Conservation (phyloP, 2,329 filamentous ascomycete genomes). For the Epichloe elymi region DNA sequence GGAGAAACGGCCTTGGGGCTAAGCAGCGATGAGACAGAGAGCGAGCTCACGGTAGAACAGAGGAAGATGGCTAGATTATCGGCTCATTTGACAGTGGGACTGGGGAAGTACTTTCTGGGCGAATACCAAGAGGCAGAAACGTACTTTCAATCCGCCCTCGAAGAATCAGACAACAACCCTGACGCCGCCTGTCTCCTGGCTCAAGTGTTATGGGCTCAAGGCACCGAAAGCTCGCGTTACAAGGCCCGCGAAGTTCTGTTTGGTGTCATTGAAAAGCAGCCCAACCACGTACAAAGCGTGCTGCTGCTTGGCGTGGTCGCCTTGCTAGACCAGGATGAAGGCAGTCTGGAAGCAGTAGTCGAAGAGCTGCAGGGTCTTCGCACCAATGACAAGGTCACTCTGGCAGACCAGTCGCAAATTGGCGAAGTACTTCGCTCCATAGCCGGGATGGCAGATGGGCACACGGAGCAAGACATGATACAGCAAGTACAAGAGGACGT, state of each 20-base stretch:
- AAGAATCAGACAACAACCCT: slow-evolving; percentile 62
- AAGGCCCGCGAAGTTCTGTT: slow-evolving; percentile 72
- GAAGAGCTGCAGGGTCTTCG: slow-evolving; percentile 64
- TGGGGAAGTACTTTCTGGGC: slow-evolving; percentile 63
- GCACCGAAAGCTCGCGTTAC: slow-evolving; percentile 57
- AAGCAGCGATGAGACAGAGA: slow-evolving; percentile 56
- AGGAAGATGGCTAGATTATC: slow-evolving; percentile 64
- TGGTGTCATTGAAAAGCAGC: slow-evolving; percentile 58
- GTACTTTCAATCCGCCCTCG: slow-evolving; percentile 68
- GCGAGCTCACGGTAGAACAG: slow-evolving; percentile 50
- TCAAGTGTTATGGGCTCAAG: slow-evolving; percentile 88
- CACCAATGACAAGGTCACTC: slow-evolving; percentile 49
- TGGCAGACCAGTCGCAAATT: slow-evolving; percentile 53
- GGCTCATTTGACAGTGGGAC: slow-evolving; percentile 70
- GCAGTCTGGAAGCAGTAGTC: slow-evolving; percentile 67
- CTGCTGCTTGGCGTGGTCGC: slow-evolving; percentile 76
- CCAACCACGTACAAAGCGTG: slow-evolving; percentile 66
- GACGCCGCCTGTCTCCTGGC: slow-evolving; percentile 80
- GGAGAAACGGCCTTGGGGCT: slow-evolving; percentile 72
- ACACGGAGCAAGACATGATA: slow-evolving; percentile 36
- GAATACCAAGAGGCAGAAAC: slow-evolving; percentile 56
- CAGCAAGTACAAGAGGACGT: slow-evolving; percentile 62
- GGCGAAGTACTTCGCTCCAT: slow-evolving; percentile 66
- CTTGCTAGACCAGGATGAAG: slow-evolving; percentile 63
- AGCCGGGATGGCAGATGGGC: slow-evolving; percentile 41